Evolutionary conservation across 768 basidiomycete genomes (phyloP).

Genomic region (Xanthoconium purpureum): DNA sequence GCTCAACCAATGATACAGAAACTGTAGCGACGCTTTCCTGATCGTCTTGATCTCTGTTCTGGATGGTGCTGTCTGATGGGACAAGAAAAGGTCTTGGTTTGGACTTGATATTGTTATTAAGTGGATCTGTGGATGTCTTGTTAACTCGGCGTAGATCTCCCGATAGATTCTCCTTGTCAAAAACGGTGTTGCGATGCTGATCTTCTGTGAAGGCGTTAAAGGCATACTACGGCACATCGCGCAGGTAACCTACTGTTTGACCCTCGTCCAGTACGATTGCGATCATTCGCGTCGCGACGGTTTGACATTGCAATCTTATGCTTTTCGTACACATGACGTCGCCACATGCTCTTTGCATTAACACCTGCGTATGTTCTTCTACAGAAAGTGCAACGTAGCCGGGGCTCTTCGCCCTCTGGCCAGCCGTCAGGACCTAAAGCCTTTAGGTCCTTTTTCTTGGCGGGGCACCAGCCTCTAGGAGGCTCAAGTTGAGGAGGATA

Average conservation of each 20-base stretch:
- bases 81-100: slow-evolving; percentile 23
- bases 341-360: slow-evolving; percentile 91
- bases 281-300: slow-evolving; percentile 66
- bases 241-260: slow-evolving; percentile 54
- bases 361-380: slow-evolving; percentile 80
- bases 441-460: slow-evolving; percentile 78
- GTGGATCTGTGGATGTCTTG: slow-evolving; percentile 22
- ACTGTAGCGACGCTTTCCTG: slow-evolving; percentile 11
- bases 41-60: slow-evolving; percentile 11
- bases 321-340: slow-evolving; percentile 84
- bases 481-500: slow-evolving; percentile 80
- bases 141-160: slow-evolving; percentile 30
- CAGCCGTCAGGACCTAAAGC: slow-evolving; percentile 66
- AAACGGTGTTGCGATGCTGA: slow-evolving; percentile 48
- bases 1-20: slow-evolving; percentile 27
- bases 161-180: slow-evolving; percentile 34
- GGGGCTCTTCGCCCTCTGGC: slow-evolving; percentile 79
- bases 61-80: slow-evolving; percentile 12
- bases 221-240: slow-evolving; percentile 1
- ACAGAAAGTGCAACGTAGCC: slow-evolving; percentile 81
- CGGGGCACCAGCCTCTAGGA: slow-evolving; percentile 81
- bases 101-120: slow-evolving; percentile 12
- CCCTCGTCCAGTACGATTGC: slow-evolving; percentile 55
- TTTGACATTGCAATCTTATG: slow-evolving; percentile 91
- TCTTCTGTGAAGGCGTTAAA: slow-evolving; percentile 47